Percentiles rank a stretch among this genome's conserved stretches.
Evolutionary conservation across 2,329 filamentous ascomycete genomes (phyloP).

Genomic region (Rutstroemia sp.): DNA sequence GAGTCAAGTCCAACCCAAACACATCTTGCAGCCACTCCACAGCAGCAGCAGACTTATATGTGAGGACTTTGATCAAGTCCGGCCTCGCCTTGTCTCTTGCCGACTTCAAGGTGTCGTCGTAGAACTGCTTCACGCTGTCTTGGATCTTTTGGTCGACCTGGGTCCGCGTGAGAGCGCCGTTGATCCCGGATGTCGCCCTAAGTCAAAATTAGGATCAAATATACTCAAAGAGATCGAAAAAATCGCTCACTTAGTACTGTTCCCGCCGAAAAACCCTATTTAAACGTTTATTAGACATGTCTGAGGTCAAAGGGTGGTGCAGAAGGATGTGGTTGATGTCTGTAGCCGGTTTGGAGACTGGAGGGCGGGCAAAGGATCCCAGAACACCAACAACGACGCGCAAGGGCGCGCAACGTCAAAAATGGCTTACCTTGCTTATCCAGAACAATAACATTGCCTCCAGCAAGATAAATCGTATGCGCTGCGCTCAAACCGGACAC

Average conservation of each 20-base stretch:
- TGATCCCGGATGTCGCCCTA: constrained; percentile 97
- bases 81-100: constrained; percentile 97
- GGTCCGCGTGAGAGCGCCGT: constrained; percentile 92
- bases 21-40: constrained; percentile 99
- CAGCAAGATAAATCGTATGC: constrained; percentile 93
- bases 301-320: not conserved
- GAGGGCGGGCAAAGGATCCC: not conserved
- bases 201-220: no score
- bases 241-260: no score
- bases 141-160: constrained; percentile 82
- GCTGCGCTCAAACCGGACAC: constrained; percentile 97
- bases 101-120: constrained; percentile 97
- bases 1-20: constrained; percentile 94
- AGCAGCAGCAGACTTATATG: constrained; percentile 95
- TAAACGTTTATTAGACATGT: constrained; percentile 5
- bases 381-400: not conserved
- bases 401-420: not conserved
- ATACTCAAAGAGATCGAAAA: no score
- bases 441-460: constrained; percentile 90
- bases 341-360: not conserved
- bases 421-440: constrained; percentile 81
- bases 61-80: constrained; percentile 97
- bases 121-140: constrained; percentile 98
- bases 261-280: constrained; percentile 94
- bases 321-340: not conserved